Evolutionary conservation across 305 asterid species (phyloP).

Genomic region (Withania somnifera): DNA sequence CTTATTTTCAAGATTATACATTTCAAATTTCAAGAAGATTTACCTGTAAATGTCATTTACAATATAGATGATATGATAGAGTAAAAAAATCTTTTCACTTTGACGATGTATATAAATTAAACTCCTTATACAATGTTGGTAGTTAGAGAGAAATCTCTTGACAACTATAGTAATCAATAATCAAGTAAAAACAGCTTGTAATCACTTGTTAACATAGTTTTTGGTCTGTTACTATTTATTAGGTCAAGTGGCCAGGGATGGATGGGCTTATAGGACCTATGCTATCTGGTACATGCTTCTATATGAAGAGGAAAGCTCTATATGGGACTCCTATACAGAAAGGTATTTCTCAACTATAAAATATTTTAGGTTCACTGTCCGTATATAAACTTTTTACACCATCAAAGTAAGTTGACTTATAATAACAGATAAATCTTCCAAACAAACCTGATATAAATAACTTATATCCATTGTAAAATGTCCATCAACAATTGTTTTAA

Average conservation of each 20-base stretch:
- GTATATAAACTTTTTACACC: neutral
- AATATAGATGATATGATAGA: too few relatives aligned
- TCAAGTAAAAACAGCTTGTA: too few relatives aligned
- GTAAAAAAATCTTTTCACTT: too few relatives aligned
- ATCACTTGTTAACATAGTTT: neutral
- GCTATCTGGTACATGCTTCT: constrained; percentile 44
- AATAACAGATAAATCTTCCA: neutral
- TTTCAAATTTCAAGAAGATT: too few relatives aligned
- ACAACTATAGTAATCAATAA: too few relatives aligned
- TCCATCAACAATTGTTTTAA: too few relatives aligned
- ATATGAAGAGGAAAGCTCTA: constrained; percentile 47
- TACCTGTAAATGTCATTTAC: too few relatives aligned
- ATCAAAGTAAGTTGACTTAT: neutral
- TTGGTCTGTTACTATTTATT: neutral
- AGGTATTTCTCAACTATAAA: constrained; percentile 5
- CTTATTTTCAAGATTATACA: too few relatives aligned
- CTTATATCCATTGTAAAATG: too few relatives aligned
- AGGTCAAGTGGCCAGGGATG: constrained; percentile 41
- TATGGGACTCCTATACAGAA: constrained; percentile 17
- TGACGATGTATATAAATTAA: too few relatives aligned
- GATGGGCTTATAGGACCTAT: constrained; percentile 52
- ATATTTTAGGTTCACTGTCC: neutral
- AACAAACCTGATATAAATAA: neutral
- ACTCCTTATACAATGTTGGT: too few relatives aligned
- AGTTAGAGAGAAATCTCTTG: too few relatives aligned